Evolutionary conservation across 202 grass and related monocot genomes (phyloP).

Genomic region (Alloteropsis angusta): DNA sequence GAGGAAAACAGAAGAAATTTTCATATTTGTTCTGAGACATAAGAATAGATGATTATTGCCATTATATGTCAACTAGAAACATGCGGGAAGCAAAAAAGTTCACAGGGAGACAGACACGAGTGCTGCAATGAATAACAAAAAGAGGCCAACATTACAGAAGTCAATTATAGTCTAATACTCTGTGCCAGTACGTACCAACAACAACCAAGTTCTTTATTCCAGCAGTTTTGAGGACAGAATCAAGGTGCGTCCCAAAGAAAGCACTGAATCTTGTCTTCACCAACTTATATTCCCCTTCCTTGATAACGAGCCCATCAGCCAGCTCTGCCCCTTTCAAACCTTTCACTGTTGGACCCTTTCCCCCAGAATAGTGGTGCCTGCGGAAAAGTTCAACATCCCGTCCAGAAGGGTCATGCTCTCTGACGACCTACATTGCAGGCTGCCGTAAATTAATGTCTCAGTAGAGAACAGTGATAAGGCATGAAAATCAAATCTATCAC

Average conservation of each 20-base stretch:
- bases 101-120: not conserved
- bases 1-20: not conserved
- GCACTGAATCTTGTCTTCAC: conserved; percentile 94
- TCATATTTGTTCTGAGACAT: not conserved
- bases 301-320: conserved; percentile 65
- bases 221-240: conserved; percentile 65
- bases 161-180: not conserved
- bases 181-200: conserved; percentile 53
- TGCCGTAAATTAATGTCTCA: not conserved
- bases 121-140: not conserved
- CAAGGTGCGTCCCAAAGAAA: conserved; percentile 76
- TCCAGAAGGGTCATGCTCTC: conserved; percentile 88
- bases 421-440: conserved; percentile 61
- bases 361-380: conserved; percentile 56
- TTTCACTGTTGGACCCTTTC: conserved; percentile 69
- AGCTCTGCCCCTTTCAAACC: conserved; percentile 69
- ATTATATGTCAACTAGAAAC: not conserved
- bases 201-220: conserved; percentile 81
- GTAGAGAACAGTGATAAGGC: not conserved
- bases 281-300: conserved; percentile 81
- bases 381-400: conserved; percentile 87
- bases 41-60: not conserved
- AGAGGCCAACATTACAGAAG: not conserved
- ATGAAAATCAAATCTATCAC: not conserved
- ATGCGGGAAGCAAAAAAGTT: not conserved